Evolutionary conservation across 2,329 filamentous ascomycete genomes (phyloP), one percentile per base, ranked within the genome.

Genomic region (Botrytis galanthina): DNA sequence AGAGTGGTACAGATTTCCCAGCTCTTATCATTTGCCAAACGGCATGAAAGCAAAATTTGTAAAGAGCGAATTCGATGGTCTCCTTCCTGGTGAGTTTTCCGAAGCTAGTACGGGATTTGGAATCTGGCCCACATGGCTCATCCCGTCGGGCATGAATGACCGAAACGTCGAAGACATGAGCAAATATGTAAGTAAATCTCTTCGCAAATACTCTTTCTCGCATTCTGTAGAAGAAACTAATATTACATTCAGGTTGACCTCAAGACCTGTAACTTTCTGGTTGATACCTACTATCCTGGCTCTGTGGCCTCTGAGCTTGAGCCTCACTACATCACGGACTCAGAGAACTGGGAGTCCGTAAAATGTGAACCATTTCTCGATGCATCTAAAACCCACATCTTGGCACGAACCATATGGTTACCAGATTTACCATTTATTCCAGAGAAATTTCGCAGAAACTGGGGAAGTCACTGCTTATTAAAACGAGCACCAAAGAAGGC

Each of bases 1-100:
- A 81, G 96, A 99, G 81, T 99, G 96, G 96, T 98, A 99, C 82
- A 93, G 96, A 51, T 98, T 98, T 81, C 95, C 96, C 1, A 95
- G 93, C 0, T 97, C 95, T 0, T 98, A 94, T 84, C 94, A 96
- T 81, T 86, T 99, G 4, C 95, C 96, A 0, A 85, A 90, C n/a
- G 88, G 89, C 68, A 93, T 96, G 85, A 91, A 89, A 76, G 92
- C 93, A 78, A 97, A 96, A 78, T 99, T 98, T 80, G 85, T 99
- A 78, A 93, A 92, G 77, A 97, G 93, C 78, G 94, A 96, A 76
- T 99, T 99, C 82, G 88, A 88, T 14, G 96, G 96, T 2, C 85
- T 99, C 29, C 85, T 99, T 7, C 96, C 96, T 0, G 96, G 96
- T 2, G 93, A 97, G 79, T 99, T 98, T 81, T 89, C 90, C 29